Evolutionary conservation across 352 stramenopile species (phyloP), one percentile per base, ranked within the genome.

Genomic region (Phytophthora kernoviae): DNA sequence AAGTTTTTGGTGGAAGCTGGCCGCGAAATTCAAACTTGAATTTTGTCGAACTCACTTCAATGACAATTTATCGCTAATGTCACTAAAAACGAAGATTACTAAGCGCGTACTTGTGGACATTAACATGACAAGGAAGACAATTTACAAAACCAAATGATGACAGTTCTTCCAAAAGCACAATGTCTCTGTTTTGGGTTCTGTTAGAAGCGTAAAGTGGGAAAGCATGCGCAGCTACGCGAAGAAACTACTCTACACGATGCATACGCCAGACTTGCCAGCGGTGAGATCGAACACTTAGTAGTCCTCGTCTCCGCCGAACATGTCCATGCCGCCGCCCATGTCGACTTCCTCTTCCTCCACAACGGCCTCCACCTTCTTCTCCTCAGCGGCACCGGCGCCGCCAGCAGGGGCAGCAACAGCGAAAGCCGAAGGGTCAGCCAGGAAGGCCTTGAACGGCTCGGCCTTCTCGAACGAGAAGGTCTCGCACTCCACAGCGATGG

Each of bases 391-490:
- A 42, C 76, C 93, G 47, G 78, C 91, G 65, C 75, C 90, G 59
- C 77, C 90, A 76, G 92, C 87, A 62, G 90, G 87, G 46, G 85
- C 87, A 67, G 91, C 87, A 60, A 88, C 82, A 24, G 87, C 93
- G 75, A 99, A 98, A 51, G 95, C 96, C 54, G 84, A 95, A 41
- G 96, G 96, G 80, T 99, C 81, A 26, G 89, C 91, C 42, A 99
- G 81, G 87, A 96, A 98, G 26, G 83, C 92, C 87, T 99, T 98
- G 93, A 98, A 98, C 5, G 90, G 75, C 54, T 98, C 95, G 21
- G 97, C 97, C 87, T 99, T 96, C 39, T 96, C 87, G 82, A 99
- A 99, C 57, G 96, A 98, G 85, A 99, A 99, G 53, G 79, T 89
- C 56, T 98, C 91, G 70, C 93, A 91, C 68, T 98, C 92, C 58